Evolutionary conservation across 2,329 filamentous ascomycete species (phyloP), one percentile per base, ranked within the genome.

Genomic region (Hirsutella thompsonii): DNA sequence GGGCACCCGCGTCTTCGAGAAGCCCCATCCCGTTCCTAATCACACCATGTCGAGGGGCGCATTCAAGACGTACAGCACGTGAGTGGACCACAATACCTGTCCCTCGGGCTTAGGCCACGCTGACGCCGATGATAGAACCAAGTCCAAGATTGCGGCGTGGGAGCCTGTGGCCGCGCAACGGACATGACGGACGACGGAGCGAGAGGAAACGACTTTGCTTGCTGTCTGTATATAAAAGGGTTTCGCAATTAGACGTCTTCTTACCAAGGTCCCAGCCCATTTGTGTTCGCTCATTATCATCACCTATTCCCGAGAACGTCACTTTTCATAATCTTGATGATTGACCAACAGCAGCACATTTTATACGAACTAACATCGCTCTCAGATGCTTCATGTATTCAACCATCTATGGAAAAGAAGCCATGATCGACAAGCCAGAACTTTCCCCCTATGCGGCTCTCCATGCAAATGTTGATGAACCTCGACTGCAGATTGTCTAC

Each of bases 61-160:
- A 33, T 98, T 81, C 71, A 93, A 85, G 71, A 79, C 92, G 28
- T 98, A 95, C 67, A 94, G 72, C 69, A 98, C 92, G 89, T 96
- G 66, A 63, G 89, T 80, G 10, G 8, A 32, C 29, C 29, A 11
- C 10, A 5, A 32, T 32, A n/a, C 29, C 16, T 32, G 6, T 4
- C 29, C 10, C n/a, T n/a, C n/a, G n/a, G n/a, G n/a, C n/a, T n/a
- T n/a, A n/a, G n/a, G 4, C 29, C 35, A 3, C 10, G 36, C 30
- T 35, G 16, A 36, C 10, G 10, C 3, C 26, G 6, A 5, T 11
- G 11, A 11, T 39, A 77, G 74, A 18, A 62, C 60, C 28, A 74
- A 74, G 56, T 58, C 72, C 33, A 78, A 77, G 65, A 52, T 75
- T 40, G 57, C 56, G 36, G 56, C 62, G 20, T 78, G 74, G 74